Evolutionary conservation across 306 rosid species (phyloP), one percentile per base, ranked within the genome.

Genomic region (Astragalus glycyphyllos): DNA sequence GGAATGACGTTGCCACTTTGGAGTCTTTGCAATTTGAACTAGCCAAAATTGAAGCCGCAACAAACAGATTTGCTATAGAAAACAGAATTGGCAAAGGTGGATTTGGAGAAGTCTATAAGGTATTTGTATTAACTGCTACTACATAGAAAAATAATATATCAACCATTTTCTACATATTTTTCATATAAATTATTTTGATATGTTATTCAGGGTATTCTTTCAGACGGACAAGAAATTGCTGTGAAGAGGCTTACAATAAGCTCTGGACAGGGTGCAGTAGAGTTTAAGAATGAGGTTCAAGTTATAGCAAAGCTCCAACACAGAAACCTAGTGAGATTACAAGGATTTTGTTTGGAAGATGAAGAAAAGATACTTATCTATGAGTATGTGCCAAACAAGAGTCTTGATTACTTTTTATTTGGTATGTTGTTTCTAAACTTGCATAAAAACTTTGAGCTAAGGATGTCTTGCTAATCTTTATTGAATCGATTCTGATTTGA

Each of bases 101-200:
- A 69, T 83, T 84, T 78, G 90, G 90, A 8, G 77, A 59, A 62
- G 93, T 88, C 34, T 88, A 79, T 51, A 88, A 80, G 84, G 93
- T 88, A 48, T 45, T 29, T 8, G 44, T 31, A 46, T 16, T 56
- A 68, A 11, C 20, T 17, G 51, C 34, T 5, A 13, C 16, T 41
- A 71, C 4, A 14, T 47, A 2, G 45, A 40, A 54, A 61, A 37
- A 65, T 4, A 23, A 17, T 64, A 45, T 47, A 67, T 55, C 31
- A 65, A 11, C 7, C 48, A 1, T 12, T 23, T 20, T 69, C 48
- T 26, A 3, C 63, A 23, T 48, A 11, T 65, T 71, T 42, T 16
- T 32, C 23, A 49, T 45, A 58, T 42, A 8, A 23, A 51, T 4
- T 51, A 9, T 31, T 51, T 51, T 31, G 4, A 51, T 51, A 29